Evolutionary conservation across 202 grass and related monocot species (phyloP).

Genomic region (Saccharum hybrid): DNA sequence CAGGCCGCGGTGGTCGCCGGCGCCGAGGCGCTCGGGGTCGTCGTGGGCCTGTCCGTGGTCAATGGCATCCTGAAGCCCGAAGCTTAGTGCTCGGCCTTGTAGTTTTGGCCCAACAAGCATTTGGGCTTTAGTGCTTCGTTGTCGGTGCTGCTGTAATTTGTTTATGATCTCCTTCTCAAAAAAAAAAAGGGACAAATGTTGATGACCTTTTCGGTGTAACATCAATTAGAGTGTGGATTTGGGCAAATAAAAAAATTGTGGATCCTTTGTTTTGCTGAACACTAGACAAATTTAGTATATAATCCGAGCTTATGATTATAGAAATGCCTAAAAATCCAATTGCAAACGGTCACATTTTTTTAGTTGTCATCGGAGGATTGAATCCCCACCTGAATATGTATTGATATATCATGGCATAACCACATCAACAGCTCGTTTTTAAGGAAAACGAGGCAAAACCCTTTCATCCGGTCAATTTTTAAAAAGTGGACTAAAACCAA

Average conservation of each 20-base stretch:
- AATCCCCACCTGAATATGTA: too few species aligned
- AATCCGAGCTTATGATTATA: too few species aligned
- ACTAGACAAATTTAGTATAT: too few species aligned
- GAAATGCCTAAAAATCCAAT: too few species aligned
- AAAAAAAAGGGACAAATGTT: neutral
- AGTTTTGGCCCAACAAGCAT: neutral
- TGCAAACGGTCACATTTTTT: too few species aligned
- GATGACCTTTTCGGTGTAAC: conserved; percentile 26
- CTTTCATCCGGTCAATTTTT: too few species aligned
- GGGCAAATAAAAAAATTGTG: neutral
- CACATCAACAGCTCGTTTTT: too few species aligned
- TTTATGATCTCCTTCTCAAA: neutral
- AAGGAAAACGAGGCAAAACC: too few species aligned
- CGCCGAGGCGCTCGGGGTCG: conserved; percentile 79
- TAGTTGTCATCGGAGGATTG: too few species aligned
- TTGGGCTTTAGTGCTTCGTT: conserved; percentile 29
- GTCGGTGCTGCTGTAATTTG: neutral
- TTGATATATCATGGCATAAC: too few species aligned
- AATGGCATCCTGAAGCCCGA: conserved; percentile 81
- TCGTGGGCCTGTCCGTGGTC: conserved; percentile 77
- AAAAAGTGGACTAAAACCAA: too few species aligned
- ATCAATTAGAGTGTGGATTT: neutral
- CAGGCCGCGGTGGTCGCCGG: conserved; percentile 84
- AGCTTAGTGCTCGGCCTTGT: conserved; percentile 18
- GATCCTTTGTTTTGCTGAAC: too few species aligned